Evolutionary conservation across 2,329 filamentous ascomycete species (phyloP).

Genomic region (Arthrobotrys conoides): DNA sequence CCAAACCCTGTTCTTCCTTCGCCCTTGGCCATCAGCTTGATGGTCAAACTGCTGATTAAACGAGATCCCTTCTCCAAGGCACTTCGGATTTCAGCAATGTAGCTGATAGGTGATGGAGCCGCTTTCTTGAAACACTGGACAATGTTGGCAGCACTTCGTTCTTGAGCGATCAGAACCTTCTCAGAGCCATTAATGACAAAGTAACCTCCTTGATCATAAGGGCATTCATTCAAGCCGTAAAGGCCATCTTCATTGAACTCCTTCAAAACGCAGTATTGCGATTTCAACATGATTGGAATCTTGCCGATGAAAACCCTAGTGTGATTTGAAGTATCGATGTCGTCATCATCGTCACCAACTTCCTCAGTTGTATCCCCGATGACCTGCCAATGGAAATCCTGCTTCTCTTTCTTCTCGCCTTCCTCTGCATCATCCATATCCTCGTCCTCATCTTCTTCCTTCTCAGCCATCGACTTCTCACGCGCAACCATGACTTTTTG

Average conservation of each 20-base stretch:
- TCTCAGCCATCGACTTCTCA: conserved; percentile 77
- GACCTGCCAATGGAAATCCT: conserved; percentile 64
- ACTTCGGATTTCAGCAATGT: conserved; percentile 95
- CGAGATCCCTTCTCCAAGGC: conserved; percentile 96
- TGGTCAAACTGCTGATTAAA: conserved; percentile 89
- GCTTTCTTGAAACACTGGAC: conserved; percentile 99
- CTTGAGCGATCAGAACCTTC: conserved; percentile 97
- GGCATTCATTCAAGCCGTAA: conserved; percentile 94
- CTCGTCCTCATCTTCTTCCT: conserved; percentile 74
- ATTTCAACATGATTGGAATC: conserved; percentile 97
- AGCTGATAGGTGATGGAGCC: conserved; percentile 89
- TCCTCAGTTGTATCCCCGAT: conserved; percentile 68
- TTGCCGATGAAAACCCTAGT: conserved; percentile 86
- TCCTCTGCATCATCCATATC: conserved; percentile 67
- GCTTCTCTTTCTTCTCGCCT: conserved; percentile 65
- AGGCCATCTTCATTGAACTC: conserved; percentile 86
- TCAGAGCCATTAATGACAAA: conserved; percentile 99
- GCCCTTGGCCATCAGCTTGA: conserved; percentile 90
- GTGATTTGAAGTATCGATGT: conserved; percentile 66
- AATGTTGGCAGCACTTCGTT: conserved; percentile 97
- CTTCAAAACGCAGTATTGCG: conserved; percentile 90
- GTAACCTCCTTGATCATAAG: conserved; percentile 97
- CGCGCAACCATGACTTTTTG: conserved; percentile 84
- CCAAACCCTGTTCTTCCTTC: conserved; percentile 81
- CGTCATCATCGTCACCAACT: conserved; percentile 70